Percentiles rank a stretch among this genome's conserved stretches.
phyloP scores from a whole-genome alignment of 2,329 filamentous ascomycete genomes.

The Arthroderma sp. region DNA sequence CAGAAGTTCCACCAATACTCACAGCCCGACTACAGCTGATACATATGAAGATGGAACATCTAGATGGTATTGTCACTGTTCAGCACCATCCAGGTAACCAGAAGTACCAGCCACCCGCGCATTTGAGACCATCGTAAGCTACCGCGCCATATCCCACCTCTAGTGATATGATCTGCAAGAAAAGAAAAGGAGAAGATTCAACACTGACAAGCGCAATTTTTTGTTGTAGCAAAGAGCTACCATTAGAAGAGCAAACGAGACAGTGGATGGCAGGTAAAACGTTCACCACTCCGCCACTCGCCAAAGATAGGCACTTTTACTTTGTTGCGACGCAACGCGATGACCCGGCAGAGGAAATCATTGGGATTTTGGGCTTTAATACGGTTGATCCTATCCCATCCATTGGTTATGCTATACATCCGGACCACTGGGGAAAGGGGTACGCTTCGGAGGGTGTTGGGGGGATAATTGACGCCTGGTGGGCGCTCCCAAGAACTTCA shows the following conservation, averaged over 20 bases:
- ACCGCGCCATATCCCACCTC: not conserved
- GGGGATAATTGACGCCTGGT: conserved; percentile 8
- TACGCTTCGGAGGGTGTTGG: conserved; percentile 9
- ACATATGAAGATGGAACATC: conserved; percentile 1
- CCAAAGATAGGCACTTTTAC: conserved; percentile 1
- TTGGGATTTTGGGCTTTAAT: conserved; percentile 9
- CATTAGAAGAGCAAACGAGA: too few species aligned
- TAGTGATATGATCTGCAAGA: not conserved
- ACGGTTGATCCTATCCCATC: conserved; percentile 7
- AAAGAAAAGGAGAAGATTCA: not conserved
- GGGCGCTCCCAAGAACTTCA: conserved; percentile 5
- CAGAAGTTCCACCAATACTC: conserved; percentile 3
- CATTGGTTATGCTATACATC: conserved; percentile 8
- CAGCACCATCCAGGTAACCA: not conserved
- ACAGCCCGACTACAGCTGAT: conserved; percentile 7
- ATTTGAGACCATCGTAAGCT: not conserved
- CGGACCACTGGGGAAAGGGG: conserved; percentile 7
- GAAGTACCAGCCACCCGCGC: not conserved
- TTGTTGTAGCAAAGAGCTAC: too few species aligned
- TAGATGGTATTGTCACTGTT: not conserved
- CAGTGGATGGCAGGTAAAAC: conserved; percentile 6
- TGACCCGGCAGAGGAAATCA: conserved; percentile 4
- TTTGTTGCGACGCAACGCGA: conserved; percentile 5
- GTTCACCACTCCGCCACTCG: conserved; percentile 2
- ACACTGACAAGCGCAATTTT: too few species aligned